These are phyloP conservation scores for Naematelia aurantialba DNA, from an alignment of 768 basidiomycete genomes.

Conservation along the genomic window DNA sequence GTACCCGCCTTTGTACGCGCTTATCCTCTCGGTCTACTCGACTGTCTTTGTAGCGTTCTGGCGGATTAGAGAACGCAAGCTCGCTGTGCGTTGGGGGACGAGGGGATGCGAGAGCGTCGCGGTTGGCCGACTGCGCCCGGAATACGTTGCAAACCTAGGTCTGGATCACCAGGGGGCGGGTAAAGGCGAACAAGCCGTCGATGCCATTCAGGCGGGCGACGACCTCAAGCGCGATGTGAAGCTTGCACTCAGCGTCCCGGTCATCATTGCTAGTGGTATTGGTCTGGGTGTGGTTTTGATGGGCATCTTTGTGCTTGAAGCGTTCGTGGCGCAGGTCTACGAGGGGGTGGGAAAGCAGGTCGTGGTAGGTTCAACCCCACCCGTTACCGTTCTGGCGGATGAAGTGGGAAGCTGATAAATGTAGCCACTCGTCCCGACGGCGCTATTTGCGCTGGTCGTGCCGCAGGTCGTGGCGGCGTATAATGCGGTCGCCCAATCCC, in stretches of 20 bases:
- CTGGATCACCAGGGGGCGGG: slow-evolving; percentile 12
- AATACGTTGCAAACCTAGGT: slow-evolving; percentile 42
- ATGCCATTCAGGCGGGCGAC: slow-evolving; percentile 30
- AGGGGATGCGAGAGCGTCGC: slow-evolving; percentile 56
- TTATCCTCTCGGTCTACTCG: slow-evolving; percentile 75
- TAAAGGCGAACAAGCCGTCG: slow-evolving; percentile 19
- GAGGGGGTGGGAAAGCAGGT: slow-evolving; percentile 76
- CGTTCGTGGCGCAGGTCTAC: slow-evolving; percentile 83
- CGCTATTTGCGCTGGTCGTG: slow-evolving; percentile 74
- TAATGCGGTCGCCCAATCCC: slow-evolving; percentile 61
- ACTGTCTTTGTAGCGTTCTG: slow-evolving; percentile 86
- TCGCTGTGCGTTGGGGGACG: slow-evolving; percentile 79
- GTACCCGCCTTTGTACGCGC: slow-evolving; percentile 74
- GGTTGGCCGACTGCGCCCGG: slow-evolving; percentile 38
- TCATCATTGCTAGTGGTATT: slow-evolving; percentile 65
- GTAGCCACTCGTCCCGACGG: slow-evolving; percentile 75
- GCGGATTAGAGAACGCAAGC: slow-evolving; percentile 75
- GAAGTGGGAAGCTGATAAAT: background rate
- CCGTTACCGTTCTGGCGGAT: background rate
- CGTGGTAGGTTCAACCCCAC: slow-evolving; percentile 59
- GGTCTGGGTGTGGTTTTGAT: slow-evolving; percentile 69
- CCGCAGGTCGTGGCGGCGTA: slow-evolving; percentile 75
- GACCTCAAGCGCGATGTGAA: slow-evolving; percentile 41
- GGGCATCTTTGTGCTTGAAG: slow-evolving; percentile 69
- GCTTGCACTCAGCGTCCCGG: slow-evolving; percentile 41